Evolutionary conservation across 768 basidiomycete genomes (phyloP), one percentile per base, ranked within the genome.

Genomic region (Lactarius sp.): DNA sequence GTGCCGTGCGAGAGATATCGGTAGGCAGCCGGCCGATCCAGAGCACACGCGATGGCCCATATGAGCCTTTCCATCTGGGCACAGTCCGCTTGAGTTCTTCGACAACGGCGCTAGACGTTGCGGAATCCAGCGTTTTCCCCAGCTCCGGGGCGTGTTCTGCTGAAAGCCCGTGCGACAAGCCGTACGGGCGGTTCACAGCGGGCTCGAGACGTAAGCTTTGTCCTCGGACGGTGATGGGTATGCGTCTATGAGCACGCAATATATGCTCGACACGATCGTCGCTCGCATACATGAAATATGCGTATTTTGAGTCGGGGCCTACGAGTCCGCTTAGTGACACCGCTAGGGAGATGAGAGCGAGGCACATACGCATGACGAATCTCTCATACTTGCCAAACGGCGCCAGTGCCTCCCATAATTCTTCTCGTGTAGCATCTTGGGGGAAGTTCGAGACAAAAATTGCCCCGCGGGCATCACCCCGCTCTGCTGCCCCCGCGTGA

Each of bases 271-370:
- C 63, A 34, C 22, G 53, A 31, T 64, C 39, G 13, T 50, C 13
- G 34, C 16, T 60, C 39, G 53, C 46, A 49, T 60, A 64, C 31
- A 60, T 13, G 8, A 64, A 51, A 46, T 44, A 56, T 4, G 63
- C 59, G 27, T 60, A 64, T 60, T 50, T 59, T 39, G 63, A 64
- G 22, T 22, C 59, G 8, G 63, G 64, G 13, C 59, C 59, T 59
- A 16, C 44, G 7, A 39, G 0, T 60, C 16, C 2, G 18, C 13
- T 56, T 27, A 58, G 42, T 14, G 22, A 51, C 14, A 5, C 12
- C 27, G 6, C 4, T 18, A 41, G 31, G 52, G 13, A 36, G 33
- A 55, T 0, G 31, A 6, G 31, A 20, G 14, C 1, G 20, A 42
- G 18, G 22, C 7, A 51, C 59, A 33, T 46, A 64, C 63, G 63